Evolutionary conservation across 2,329 filamentous ascomycete genomes (phyloP), one percentile per base, ranked within the genome.

Genomic region (Rutstroemia sp.): DNA sequence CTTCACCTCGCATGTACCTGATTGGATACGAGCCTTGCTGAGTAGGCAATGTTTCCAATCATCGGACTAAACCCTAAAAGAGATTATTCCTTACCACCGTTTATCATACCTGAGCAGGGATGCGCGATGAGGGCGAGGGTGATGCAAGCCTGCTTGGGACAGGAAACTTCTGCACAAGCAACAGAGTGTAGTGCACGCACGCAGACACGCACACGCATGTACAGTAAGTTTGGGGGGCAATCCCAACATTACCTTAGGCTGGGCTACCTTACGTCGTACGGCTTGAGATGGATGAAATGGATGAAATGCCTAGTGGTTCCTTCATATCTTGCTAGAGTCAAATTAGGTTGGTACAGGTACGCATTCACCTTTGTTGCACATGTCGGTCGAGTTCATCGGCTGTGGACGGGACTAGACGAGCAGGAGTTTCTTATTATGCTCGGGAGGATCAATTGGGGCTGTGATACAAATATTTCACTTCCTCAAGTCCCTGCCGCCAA

Each of bases 381-480:
- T 39, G n/a, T 34, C 30, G 30, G 9, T 34, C 6, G 30, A 34
- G 30, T 34, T 34, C 9, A 34, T 34, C 3, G 30, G 30, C 30
- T 34, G 30, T 34, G 9, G 6, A 7, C 39, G 18, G 18, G 18
- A 42, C 42, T 23, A 54, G 52, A 54, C 27, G 52, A 54, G 39
- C 42, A 48, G 47, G 42, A 37, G 44, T 44, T 49, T 54, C 18
- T 42, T 42, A 18, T 42, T 7, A n/a, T n/a, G 39, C 27, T 45
- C 52, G 52, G 49, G 14, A 54, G 52, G 34, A 21, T 41, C 49
- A 34, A 54, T 49, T 49, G 44, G 49, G 52, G 52, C 34, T 54
- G 52, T 54, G 34, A 54, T 54, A 54, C 25, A 51, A 37, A 54
- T 54, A 54, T 49, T 41, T 54, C 27, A 54, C 42, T 34, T 54